phyloP scores from a whole-genome alignment of 371 early-diverging fungal genomes.

The Basidiobolus heterosporus region DNA sequence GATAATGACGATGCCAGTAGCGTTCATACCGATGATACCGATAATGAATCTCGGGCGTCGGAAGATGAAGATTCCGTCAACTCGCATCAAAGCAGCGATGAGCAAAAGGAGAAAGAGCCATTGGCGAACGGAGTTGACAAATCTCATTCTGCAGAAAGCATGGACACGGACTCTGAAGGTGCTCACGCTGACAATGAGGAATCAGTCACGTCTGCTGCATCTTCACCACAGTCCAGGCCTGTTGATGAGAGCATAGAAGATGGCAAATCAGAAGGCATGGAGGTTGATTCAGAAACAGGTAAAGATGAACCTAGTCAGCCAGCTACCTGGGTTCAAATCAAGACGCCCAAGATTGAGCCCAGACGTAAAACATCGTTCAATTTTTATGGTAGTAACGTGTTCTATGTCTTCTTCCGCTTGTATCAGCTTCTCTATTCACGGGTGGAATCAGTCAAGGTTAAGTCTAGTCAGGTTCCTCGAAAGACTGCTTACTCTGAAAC shows the following conservation, averaged over 20 bases:
- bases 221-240: background rate
- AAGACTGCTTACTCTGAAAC: background rate
- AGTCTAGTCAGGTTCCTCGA: slow-evolving; percentile 23
- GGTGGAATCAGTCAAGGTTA: slow-evolving; percentile 54
- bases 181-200: too few species aligned
- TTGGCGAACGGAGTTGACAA: slow-evolving; percentile 10
- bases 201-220: too few species aligned
- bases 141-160: background rate
- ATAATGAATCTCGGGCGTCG: slow-evolving; percentile 11
- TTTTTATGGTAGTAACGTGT: slow-evolving; percentile 8
- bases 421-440: slow-evolving; percentile 74
- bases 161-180: too few species aligned
- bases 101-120: slow-evolving; percentile 6
- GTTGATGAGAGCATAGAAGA: slow-evolving; percentile 12
- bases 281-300: background rate
- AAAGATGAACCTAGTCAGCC: background rate
- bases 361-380: slow-evolving; percentile 11
- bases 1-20: slow-evolving; percentile 10
- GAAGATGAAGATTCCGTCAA: slow-evolving; percentile 10
- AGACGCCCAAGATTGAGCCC: background rate
- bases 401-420: slow-evolving; percentile 74
- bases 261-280: slow-evolving; percentile 14
- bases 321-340: background rate
- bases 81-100: slow-evolving; percentile 1
- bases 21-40: slow-evolving; percentile 31